Conservation (phyloP, 495 filamentous ascomycete genomes). For the Annulohypoxylon moriforme region DNA sequence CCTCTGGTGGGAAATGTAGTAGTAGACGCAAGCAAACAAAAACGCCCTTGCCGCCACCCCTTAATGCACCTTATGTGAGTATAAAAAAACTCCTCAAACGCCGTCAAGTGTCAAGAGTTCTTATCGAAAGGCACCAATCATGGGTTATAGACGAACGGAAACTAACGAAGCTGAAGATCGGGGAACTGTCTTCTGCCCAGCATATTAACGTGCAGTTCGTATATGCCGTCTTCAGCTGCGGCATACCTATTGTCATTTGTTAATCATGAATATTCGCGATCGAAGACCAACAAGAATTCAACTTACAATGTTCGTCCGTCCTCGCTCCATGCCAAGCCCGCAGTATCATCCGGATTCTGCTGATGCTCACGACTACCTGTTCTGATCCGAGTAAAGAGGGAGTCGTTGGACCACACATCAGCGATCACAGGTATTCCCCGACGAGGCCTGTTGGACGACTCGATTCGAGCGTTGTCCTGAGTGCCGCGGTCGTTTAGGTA, state of each 20-base stretch:
- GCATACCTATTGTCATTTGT: slow-evolving; percentile 65
- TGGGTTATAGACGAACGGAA: slow-evolving; percentile 14
- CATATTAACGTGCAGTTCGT: slow-evolving; percentile 76
- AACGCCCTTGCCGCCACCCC: slow-evolving; percentile 23
- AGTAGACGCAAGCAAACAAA: not conserved
- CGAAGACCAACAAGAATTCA: not conserved
- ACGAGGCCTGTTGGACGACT: slow-evolving; percentile 38
- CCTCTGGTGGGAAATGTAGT: slow-evolving; percentile 7
- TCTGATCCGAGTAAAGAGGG: slow-evolving; percentile 39
- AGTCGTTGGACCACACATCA: slow-evolving; percentile 46
- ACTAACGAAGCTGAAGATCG: slow-evolving; percentile 65
- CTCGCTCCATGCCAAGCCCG: slow-evolving; percentile 76
- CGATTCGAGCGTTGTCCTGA: slow-evolving; percentile 28
- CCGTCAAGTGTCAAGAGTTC: slow-evolving; percentile 1
- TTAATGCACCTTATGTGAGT: slow-evolving; percentile 30
- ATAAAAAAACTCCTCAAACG: slow-evolving; percentile 26
- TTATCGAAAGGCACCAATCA: slow-evolving; percentile 2
- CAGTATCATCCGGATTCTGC: slow-evolving; percentile 64
- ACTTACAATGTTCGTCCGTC: slow-evolving; percentile 78
- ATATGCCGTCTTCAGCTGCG: slow-evolving; percentile 79
- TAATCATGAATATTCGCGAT: slow-evolving; percentile 13
- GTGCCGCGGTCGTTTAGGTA: slow-evolving; percentile 27
- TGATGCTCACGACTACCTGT: slow-evolving; percentile 44
- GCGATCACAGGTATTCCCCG: slow-evolving; percentile 44
- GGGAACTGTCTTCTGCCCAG: slow-evolving; percentile 74